These are phyloP conservation scores for Rhododendron kiyosumense DNA, from an alignment of 148 eudicot species.

Conservation along the genomic window DNA sequence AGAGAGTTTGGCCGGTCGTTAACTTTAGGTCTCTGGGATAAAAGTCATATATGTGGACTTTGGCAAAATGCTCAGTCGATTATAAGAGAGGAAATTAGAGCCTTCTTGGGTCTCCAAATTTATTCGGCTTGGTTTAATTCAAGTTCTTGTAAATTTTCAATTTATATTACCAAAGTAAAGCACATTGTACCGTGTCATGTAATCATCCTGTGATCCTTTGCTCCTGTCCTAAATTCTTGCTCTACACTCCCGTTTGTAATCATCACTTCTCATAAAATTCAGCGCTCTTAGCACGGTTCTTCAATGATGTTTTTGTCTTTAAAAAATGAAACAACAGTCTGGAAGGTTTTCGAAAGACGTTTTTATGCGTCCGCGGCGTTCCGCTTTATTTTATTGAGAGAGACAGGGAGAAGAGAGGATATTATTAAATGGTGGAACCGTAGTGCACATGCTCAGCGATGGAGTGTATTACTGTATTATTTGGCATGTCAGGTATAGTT, in stretches of 20 bases:
- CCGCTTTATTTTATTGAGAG: neutral
- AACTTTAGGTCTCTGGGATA: neutral
- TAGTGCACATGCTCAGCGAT: neutral
- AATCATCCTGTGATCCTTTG: too few relatives aligned
- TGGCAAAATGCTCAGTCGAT: neutral
- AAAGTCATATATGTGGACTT: neutral
- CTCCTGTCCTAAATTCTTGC: neutral
- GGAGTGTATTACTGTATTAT: conserved; percentile 16
- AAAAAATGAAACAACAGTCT: neutral
- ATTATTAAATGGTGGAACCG: neutral
- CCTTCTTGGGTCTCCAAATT: conserved; percentile 4
- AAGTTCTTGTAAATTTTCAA: conserved; percentile 18
- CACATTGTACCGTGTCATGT: neutral
- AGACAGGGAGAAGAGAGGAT: neutral
- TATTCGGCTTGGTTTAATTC: conserved; percentile 8
- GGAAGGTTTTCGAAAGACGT: neutral
- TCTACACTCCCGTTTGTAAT: neutral
- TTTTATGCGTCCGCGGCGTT: neutral
- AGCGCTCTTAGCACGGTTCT: neutral
- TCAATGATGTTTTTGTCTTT: neutral
- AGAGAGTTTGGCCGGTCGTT: neutral
- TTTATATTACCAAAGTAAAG: conserved; percentile 13
- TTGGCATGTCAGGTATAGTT: neutral
- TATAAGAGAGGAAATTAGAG: conserved; percentile 1
- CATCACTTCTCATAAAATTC: neutral